Conservation (phyloP, 2,329 filamentous ascomycete species). For the Bipolaris oryzae region DNA sequence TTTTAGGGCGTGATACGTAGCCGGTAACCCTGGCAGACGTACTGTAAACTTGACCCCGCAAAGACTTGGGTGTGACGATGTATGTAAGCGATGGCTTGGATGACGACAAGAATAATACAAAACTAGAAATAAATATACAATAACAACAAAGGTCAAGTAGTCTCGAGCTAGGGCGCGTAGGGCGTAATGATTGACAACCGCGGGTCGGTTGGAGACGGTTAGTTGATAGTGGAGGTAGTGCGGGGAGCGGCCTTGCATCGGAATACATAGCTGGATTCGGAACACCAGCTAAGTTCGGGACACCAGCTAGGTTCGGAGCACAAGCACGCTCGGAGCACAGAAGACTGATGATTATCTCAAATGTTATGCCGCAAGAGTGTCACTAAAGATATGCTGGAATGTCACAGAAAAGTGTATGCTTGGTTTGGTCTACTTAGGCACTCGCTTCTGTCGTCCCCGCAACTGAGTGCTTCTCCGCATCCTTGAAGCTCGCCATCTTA, state of each 20-base stretch:
- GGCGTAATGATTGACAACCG: slow-evolving; percentile 17
- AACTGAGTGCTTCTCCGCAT: slow-evolving; percentile 38
- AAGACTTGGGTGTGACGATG: neutral
- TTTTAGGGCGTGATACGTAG: neutral
- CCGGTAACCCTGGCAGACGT: neutral
- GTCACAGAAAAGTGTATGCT: neutral
- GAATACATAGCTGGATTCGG: slow-evolving; percentile 9
- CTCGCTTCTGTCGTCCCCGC: slow-evolving; percentile 37
- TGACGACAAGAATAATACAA: neutral
- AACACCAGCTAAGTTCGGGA: neutral
- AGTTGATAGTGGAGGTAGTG: slow-evolving; percentile 11
- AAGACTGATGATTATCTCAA: neutral
- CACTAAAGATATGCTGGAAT: neutral
- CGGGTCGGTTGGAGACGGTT: slow-evolving; percentile 29
- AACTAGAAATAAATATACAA: neutral
- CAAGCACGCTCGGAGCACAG: neutral
- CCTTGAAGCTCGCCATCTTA: slow-evolving; percentile 48
- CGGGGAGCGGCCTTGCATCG: slow-evolving; percentile 16
- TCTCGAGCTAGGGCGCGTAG: slow-evolving; percentile 15
- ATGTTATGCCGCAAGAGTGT: neutral
- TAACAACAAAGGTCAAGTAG: slow-evolving; percentile 11
- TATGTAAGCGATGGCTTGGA: neutral
- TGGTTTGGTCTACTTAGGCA: slow-evolving; percentile 6
- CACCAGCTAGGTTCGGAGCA: slow-evolving; percentile 5
- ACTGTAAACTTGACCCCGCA: slow-evolving; percentile 1